Evolutionary conservation across 2,329 filamentous ascomycete genomes (phyloP), one percentile per base, ranked within the genome.

Genomic region (Rosellinia necatrix): DNA sequence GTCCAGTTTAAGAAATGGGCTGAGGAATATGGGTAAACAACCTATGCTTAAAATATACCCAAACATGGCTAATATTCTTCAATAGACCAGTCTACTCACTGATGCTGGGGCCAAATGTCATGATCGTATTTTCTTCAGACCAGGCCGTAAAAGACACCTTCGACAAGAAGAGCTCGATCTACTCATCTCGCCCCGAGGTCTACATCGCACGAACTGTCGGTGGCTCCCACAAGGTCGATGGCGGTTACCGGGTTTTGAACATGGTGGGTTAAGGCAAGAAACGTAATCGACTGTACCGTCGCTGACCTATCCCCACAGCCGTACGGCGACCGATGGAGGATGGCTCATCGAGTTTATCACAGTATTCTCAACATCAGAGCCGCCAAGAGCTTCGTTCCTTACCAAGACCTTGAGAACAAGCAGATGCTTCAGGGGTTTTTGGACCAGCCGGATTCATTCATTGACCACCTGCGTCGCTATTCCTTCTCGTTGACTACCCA

Each of bases 371-470:
- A 81, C 59, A 66, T 78, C 48, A 75, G 70, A 0, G 72, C 74
- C 1, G 74, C 78, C 3, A 74, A 72, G 49, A 68, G 70, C 7
- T 86, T 85, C 54, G 73, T 83, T 2, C 75, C 78, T 2, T 84
- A 83, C 59, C 81, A 84, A 60, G 75, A 79, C 43, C 71, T 84
- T 2, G 81, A 85, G 64, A 81, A 78, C 66, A 81, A 78, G 62
- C 75, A 78, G 46, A 80, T 85, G 80, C 69, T 82, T 17, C 71
- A 57, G 40, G 76, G 78, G 6, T 67, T 85, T 15, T 61, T 83
- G 3, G 72, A 76, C 0, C 56, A 68, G 6, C 80, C 80, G 0
- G 60, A 74, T 1, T 55, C 71, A 1, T 79, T 78, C 40, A 49
- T 74, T 4, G 65, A 77, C 9, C 75, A 80, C 46, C 71, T 81